These are phyloP conservation scores for Lizonia empirigonia DNA, from an alignment of 2,329 filamentous ascomycete species.

Conservation along the genomic window DNA sequence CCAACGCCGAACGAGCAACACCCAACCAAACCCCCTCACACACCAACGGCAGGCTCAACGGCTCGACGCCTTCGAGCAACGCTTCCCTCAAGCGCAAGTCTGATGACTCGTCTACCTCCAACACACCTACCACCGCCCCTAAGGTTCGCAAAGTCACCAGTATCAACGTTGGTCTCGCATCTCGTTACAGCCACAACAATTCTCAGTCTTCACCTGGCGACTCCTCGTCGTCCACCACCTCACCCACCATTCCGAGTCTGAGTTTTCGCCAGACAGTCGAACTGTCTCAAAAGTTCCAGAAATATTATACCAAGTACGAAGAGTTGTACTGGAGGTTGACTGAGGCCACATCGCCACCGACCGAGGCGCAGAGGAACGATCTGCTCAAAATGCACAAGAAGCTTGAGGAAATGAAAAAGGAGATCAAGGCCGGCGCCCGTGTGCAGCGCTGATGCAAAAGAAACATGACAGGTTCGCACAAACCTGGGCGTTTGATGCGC, in stretches of 20 bases:
- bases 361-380: slow-evolving; percentile 57
- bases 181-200: slow-evolving; percentile 44
- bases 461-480: neutral
- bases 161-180: slow-evolving; percentile 43
- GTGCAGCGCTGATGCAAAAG: slow-evolving; percentile 29
- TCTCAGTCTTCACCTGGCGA: slow-evolving; percentile 42
- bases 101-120: slow-evolving; percentile 44
- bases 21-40: slow-evolving; percentile 40
- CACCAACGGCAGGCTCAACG: slow-evolving; percentile 35
- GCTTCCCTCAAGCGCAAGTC: slow-evolving; percentile 54
- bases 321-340: slow-evolving; percentile 58
- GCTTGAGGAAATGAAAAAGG: slow-evolving; percentile 62
- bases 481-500: slow-evolving; percentile 10
- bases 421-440: slow-evolving; percentile 54
- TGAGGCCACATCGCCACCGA: slow-evolving; percentile 51
- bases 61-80: slow-evolving; percentile 36
- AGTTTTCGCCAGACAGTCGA: slow-evolving; percentile 54
- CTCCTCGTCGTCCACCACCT: slow-evolving; percentile 43
- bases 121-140: slow-evolving; percentile 31
- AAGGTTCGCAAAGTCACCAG: slow-evolving; percentile 44
- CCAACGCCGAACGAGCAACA: slow-evolving; percentile 36
- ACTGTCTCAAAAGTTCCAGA: slow-evolving; percentile 60
- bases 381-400: slow-evolving; percentile 61
- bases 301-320: slow-evolving; percentile 63
- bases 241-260: slow-evolving; percentile 41